A percentile compares a stretch with the other conserved stretches of the same genome.
phyloP scores from a whole-genome alignment of 495 filamentous ascomycete species.

The Aspergillus funiculosus region DNA sequence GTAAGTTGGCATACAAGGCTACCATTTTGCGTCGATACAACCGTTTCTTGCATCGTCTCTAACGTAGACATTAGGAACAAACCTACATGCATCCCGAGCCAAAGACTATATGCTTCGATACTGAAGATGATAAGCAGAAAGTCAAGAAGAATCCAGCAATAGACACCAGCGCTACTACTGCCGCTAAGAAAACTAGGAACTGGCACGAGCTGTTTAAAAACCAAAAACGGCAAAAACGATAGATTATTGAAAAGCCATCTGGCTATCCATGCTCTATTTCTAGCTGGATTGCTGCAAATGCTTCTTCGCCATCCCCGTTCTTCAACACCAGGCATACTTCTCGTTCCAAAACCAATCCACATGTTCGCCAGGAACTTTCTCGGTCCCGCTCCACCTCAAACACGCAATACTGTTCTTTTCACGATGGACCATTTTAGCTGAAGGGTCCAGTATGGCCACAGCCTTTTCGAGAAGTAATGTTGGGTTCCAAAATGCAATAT shows the following conservation, averaged over 20 bases:
- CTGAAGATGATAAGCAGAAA: slow-evolving; percentile 32
- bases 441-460: slow-evolving; percentile 47
- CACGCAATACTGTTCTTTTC: slow-evolving; percentile 59
- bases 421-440: slow-evolving; percentile 48
- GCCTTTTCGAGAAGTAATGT: slow-evolving; percentile 52
- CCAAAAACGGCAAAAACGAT: slow-evolving; percentile 29
- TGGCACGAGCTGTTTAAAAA: slow-evolving; percentile 84
- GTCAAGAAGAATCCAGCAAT: slow-evolving; percentile 26
- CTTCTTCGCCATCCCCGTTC: not conserved
- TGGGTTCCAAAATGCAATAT: slow-evolving; percentile 63
- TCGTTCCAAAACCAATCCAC: slow-evolving; percentile 87
- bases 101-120: slow-evolving; percentile 36
- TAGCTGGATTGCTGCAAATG: slow-evolving; percentile 13
- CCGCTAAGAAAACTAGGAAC: slow-evolving; percentile 57
- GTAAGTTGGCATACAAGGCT: slow-evolving; percentile 20
- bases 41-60: not conserved
- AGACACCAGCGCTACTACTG: slow-evolving; percentile 31
- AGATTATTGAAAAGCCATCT: slow-evolving; percentile 1
- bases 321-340: slow-evolving; percentile 90
- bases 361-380: slow-evolving; percentile 43
- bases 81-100: slow-evolving; percentile 32
- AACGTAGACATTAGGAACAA: not conserved
- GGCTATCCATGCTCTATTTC: slow-evolving; percentile 16
- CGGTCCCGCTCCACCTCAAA: slow-evolving; percentile 56
- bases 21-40: not conserved